Base-by-base conservation (phyloP, 2,329 filamentous ascomycete species). In the Hypoxylon sp. region DNA sequence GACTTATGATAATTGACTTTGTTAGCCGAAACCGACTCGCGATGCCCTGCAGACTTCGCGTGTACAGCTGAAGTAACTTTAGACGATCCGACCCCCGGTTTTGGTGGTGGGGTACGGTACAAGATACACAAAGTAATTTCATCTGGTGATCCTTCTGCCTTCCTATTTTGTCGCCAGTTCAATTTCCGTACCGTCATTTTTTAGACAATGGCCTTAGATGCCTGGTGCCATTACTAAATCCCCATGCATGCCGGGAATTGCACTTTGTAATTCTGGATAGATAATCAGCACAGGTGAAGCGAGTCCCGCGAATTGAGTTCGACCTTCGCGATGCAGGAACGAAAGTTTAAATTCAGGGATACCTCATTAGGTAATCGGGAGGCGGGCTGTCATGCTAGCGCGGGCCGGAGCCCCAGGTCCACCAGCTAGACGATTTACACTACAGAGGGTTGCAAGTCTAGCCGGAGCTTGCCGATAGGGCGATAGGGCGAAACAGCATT, bases 301-400 rank as follows among this genome's bases (percentile, higher is more conserved):
- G 29, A 21, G 46, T 19, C 7, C 13, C 19, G 27, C 44, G 15
- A 51, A 27, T 60, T 29, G 31, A 27, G 24, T 35, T 13, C 27
- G 27, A 50, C 35, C 32, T 46, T 4, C 35, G 7, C 21, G 35
- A 60, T 35, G 56, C 56, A 60, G 62, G 62, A 60, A 65, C 62
- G 46, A 27, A 65, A 60, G 35, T 37, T 52, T 55, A 58, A 46
- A 59, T 59, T 60, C 32, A 57, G 39, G 62, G 53, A 56, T 61
- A 11, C 31, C 7, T 32, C 31, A 53, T 21, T 17, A 53, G 50
- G 39, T 55, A 54, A 56, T 58, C 21, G 46, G 61, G 44, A 46
- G 31, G 6, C 31, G 42, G 17, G 8, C 6, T 13, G n/a, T 42
- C 15, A 32, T 48, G 51, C 27, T 56, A 62, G 58, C 58, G 62